Conservation (phyloP, 768 basidiomycete genomes). For the Amanita molliuscula region DNA sequence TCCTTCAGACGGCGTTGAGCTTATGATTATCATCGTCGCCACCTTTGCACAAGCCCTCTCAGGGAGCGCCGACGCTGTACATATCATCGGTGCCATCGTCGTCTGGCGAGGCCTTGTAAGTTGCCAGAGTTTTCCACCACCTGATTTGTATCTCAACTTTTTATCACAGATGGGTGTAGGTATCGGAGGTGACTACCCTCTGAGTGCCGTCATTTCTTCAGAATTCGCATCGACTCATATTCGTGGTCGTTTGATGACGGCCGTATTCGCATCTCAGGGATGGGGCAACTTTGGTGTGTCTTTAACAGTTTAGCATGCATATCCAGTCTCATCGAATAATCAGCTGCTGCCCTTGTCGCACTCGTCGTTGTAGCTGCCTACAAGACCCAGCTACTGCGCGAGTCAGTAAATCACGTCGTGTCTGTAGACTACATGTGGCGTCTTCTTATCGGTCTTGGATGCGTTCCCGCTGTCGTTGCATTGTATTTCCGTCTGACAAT, state of each 20-base stretch:
- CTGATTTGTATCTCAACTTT: conserved; percentile 1
- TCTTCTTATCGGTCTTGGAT: conserved; percentile 80
- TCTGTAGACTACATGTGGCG: conserved; percentile 79
- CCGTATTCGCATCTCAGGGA: conserved; percentile 79
- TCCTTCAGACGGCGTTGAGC: conserved; percentile 50
- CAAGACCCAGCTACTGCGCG: conserved; percentile 44
- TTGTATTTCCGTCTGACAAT: conserved; percentile 92
- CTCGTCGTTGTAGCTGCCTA: conserved; percentile 56
- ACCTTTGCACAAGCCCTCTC: conserved; percentile 76
- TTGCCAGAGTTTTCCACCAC: neutral
- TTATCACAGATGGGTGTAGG: conserved; percentile 57
- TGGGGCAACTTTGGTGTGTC: conserved; percentile 73
- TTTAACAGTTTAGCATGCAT: neutral
- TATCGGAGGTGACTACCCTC: conserved; percentile 84
- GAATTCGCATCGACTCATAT: conserved; percentile 75
- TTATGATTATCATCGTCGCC: conserved; percentile 74
- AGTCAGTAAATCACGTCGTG: conserved; percentile 24
- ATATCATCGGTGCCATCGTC: conserved; percentile 66
- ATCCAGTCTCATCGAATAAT: neutral
- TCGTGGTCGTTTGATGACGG: conserved; percentile 83
- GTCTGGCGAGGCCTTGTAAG: conserved; percentile 73
- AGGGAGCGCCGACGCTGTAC: conserved; percentile 54
- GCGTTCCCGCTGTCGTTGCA: conserved; percentile 69
- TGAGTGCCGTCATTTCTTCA: conserved; percentile 79
- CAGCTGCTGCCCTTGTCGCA: conserved; percentile 58